Conservation (phyloP, 257 asterid genomes). For the Fraxinus anomala region DNA sequence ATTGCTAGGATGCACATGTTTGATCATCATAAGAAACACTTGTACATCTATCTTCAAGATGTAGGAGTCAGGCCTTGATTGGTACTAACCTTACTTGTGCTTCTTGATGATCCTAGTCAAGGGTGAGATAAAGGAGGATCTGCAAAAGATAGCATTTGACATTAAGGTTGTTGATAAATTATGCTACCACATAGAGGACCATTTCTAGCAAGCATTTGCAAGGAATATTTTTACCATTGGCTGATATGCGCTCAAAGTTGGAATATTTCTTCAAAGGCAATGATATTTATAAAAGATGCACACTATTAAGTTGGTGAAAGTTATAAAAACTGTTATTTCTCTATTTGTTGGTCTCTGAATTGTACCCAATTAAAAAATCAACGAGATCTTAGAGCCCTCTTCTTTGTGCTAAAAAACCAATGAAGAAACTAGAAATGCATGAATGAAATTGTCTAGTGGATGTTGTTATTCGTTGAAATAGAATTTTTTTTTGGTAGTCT, state of each 20-base stretch:
- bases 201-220: slow-evolving; percentile 57
- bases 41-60: slow-evolving; percentile 61
- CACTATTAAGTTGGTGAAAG: too few relatives aligned
- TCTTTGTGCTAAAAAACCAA: too few relatives aligned
- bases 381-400: too few relatives aligned
- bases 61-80: slow-evolving; percentile 50
- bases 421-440: too few relatives aligned
- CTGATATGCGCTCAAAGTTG: slow-evolving; percentile 73
- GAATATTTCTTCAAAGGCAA: slow-evolving; percentile 45
- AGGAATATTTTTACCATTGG: slow-evolving; percentile 75
- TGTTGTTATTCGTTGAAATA: too few relatives aligned
- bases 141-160: slow-evolving; percentile 74
- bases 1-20: slow-evolving; percentile 77
- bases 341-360: too few relatives aligned
- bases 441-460: too few relatives aligned
- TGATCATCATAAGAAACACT: slow-evolving; percentile 69
- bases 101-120: slow-evolving; percentile 73
- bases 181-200: slow-evolving; percentile 57
- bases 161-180: slow-evolving; percentile 62
- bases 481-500: too few relatives aligned
- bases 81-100: slow-evolving; percentile 67
- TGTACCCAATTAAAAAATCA: too few relatives aligned
- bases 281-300: too few relatives aligned
- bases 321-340: too few relatives aligned
- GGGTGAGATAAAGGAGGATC: slow-evolving; percentile 54